These are phyloP conservation scores for Alloascoidea hylecoeti DNA, from an alignment of 805 yeast species.

Conservation along the genomic window DNA sequence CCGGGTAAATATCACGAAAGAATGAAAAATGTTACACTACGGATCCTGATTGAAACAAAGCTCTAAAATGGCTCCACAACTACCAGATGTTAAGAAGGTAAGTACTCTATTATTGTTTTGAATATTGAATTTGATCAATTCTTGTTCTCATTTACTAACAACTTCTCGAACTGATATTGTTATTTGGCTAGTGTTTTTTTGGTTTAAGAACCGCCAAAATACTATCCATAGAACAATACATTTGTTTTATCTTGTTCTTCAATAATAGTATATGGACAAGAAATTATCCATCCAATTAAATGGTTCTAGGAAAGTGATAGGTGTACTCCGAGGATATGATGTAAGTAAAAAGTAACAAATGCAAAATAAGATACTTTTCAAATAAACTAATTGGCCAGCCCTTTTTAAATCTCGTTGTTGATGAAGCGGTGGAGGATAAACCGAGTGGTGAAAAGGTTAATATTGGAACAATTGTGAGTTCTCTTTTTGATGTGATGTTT, in stretches of 20 bases:
- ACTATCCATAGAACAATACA: too few relatives aligned
- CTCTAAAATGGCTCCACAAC: conserved; percentile 1
- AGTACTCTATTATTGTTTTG: too few relatives aligned
- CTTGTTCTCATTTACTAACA: too few relatives aligned
- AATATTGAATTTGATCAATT: too few relatives aligned
- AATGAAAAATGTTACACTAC: too few relatives aligned
- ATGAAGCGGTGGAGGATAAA: conserved; percentile 53
- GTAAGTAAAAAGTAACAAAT: conserved; percentile 18
- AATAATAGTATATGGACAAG: conserved; percentile 67
- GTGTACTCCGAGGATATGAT: conserved; percentile 77
- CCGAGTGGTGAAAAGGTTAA: conserved; percentile 32
- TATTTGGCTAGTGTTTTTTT: too few relatives aligned
- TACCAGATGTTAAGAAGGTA: conserved; percentile 1
- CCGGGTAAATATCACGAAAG: too few relatives aligned
- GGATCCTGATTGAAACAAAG: too few relatives aligned
- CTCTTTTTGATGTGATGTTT: conserved; percentile 5
- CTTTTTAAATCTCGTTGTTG: conserved; percentile 60
- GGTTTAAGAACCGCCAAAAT: too few relatives aligned
- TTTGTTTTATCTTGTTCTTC: too few relatives aligned
- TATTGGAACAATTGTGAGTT: conserved; percentile 48
- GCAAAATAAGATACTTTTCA: conserved; percentile 1
- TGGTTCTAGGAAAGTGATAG: conserved; percentile 68
- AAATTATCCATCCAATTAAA: conserved; percentile 60
- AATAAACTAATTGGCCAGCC: conserved; percentile 20
- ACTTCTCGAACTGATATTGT: too few relatives aligned